Percentiles rank a stretch among this genome's conserved stretches.
Evolutionary conservation across 495 filamentous ascomycete species (phyloP).

Genomic region (Penicillium turbatum): DNA sequence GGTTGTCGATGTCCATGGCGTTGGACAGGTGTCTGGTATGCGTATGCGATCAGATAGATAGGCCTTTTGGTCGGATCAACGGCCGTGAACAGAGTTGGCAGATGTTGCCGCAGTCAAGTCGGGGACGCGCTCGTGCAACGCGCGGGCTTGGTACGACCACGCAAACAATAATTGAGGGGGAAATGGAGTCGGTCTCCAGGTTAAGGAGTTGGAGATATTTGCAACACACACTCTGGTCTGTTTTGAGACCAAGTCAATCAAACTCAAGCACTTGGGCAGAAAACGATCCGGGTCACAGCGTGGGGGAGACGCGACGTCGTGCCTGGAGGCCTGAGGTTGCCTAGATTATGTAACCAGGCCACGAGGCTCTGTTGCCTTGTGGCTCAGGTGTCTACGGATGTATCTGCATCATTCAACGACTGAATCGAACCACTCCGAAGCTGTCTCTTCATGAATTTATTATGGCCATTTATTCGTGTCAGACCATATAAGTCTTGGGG

Average conservation of each 20-base stretch:
- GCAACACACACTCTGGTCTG: neutral
- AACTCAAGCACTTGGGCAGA: constrained; percentile 1
- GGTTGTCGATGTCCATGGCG: constrained; percentile 38
- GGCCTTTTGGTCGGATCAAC: neutral
- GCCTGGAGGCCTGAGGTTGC: constrained; percentile 7
- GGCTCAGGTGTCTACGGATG: neutral
- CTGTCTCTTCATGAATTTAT: no score
- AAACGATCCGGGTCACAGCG: neutral
- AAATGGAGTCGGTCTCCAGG: neutral
- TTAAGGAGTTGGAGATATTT: neutral
- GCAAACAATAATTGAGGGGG: constrained; percentile 6
- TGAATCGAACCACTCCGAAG: no score
- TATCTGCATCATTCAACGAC: neutral
- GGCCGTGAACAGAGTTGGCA: neutral
- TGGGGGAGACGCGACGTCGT: constrained; percentile 8
- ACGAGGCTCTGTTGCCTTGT: neutral
- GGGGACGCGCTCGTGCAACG: constrained; percentile 29
- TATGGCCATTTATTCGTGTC: no score
- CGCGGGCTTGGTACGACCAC: constrained; percentile 21
- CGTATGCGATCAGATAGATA: neutral
- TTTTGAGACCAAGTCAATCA: neutral
- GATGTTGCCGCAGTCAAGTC: constrained; percentile 10
- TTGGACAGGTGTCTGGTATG: neutral
- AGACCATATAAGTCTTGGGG: no score
- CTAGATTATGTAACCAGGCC: neutral